Conservation (phyloP, 169 alveolate species). For the Cryptosporidium meleagridis region DNA sequence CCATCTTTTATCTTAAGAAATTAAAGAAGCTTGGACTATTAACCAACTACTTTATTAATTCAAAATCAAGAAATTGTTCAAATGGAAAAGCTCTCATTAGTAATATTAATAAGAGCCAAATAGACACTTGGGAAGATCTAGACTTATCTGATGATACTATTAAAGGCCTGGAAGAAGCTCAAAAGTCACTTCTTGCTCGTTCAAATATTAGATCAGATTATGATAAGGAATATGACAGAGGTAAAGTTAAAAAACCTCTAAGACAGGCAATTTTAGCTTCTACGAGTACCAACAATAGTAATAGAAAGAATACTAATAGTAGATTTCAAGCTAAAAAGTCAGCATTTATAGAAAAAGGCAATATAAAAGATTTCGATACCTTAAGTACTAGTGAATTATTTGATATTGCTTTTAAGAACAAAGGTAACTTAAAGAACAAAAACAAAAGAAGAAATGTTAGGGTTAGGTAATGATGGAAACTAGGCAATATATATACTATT, state of each 20-base stretch:
- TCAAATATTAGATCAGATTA: conserved; percentile 73
- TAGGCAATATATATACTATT: no score
- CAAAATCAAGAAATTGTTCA: not conserved
- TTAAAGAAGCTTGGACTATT: not conserved
- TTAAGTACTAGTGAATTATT: conserved; percentile 37
- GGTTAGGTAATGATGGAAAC: not conserved
- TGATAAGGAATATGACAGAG: conserved; percentile 80
- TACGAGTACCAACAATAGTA: not conserved
- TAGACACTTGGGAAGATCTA: conserved; percentile 58
- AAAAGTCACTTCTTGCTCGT: conserved; percentile 18
- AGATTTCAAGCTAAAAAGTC: not conserved
- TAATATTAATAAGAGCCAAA: not conserved
- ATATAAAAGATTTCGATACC: not conserved
- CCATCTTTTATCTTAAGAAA: not conserved
- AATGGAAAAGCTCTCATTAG: not conserved
- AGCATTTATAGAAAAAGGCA: not conserved
- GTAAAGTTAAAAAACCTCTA: conserved; percentile 73
- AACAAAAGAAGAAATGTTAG: conserved; percentile 4
- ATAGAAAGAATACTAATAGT: not conserved
- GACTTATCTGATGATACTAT: not conserved
- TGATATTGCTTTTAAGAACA: conserved; percentile 56
- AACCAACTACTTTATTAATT: not conserved
- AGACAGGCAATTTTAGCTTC: not conserved
- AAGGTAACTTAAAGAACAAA: conserved; percentile 9
- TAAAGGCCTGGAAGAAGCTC: conserved; percentile 10